phyloP scores from a whole-genome alignment of 108 stramenopile species.

The Nitzschia sp. region DNA sequence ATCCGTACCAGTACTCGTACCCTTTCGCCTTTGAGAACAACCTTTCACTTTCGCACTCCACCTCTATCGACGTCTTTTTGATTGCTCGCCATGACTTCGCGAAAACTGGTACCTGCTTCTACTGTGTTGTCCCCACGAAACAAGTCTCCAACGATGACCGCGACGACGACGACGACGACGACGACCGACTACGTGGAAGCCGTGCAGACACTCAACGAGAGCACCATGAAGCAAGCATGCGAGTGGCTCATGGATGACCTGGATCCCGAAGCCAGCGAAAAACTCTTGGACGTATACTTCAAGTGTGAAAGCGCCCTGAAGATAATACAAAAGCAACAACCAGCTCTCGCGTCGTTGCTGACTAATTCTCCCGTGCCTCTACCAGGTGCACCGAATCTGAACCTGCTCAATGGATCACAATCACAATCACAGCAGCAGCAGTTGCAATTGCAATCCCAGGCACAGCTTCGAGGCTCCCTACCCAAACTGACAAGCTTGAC shows the following conservation, averaged over 20 bases:
- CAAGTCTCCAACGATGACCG: no score
- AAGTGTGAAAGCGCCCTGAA: constrained; percentile 12
- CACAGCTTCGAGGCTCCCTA: neutral
- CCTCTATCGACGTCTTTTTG: no score
- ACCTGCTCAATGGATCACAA: neutral
- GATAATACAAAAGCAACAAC: constrained; percentile 22
- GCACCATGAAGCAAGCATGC: constrained; percentile 31
- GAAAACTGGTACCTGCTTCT: neutral
- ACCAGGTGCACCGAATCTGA: constrained; percentile 21
- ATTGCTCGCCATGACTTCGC: no score
- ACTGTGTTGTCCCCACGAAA: neutral
- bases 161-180: neutral
- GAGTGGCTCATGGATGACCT: constrained; percentile 13
- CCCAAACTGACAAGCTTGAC: no score
- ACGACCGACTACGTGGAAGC: constrained; percentile 28
- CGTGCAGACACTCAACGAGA: constrained; percentile 20
- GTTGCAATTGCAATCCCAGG: neutral
- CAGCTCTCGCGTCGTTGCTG: neutral
- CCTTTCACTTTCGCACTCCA: no score
- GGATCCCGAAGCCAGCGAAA: constrained; percentile 9
- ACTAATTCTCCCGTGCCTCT: neutral
- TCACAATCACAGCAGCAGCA: neutral
- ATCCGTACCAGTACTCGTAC: no score
- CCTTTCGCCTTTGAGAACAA: no score
- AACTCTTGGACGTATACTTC: constrained; percentile 20